Evolutionary conservation across 1,284 basidiomycete species (phyloP), one percentile per base, ranked within the genome.

Genomic region (Leccinum griseonigrum): DNA sequence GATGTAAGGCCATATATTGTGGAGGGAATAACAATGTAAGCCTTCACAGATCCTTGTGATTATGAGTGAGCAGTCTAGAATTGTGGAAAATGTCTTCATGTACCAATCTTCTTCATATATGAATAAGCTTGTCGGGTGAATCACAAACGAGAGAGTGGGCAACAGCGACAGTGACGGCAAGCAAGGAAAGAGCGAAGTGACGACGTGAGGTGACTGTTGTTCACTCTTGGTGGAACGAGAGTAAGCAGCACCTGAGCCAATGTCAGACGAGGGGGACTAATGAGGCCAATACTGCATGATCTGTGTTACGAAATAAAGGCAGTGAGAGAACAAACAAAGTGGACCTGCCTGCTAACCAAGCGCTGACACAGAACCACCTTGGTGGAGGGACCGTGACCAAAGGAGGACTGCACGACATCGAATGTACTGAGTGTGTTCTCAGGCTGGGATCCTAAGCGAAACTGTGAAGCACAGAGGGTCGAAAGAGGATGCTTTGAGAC

Each of bases 341-440:
- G 36, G 48, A 61, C 70, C 40, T 52, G 83, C 85, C 75, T 88
- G 83, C n/a, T 57, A 88, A 76, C 85, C 85, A 89, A 4, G 81
- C 70, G 1, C 86, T 86, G 28, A 88, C 79, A 64, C 86, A 88
- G 28, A 4, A 86, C 69, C 13, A 86, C 68, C 56, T 74, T 78
- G 7, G 74, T 68, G 3, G 71, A 63, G 9, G 68, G 58, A n/a
- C 74, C 69, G 3, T 26, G 22, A 26, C 22, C 22, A 67, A 78
- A 84, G 7, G 68, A 65, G 7, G 68, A 55, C 29, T 60, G 67
- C 3, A 85, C 60, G 5, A 77, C 73, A 59, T 87, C 84, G 4
- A 86, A 69, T 3, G 83, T 75, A 62, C 84, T 79, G 13, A 85
- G 67, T 13, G 79, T 76, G 57, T 76, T 79, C 65, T 83, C 74